phyloP scores from a whole-genome alignment of 352 stramenopile species.

The Paralagenidium karlingii region DNA sequence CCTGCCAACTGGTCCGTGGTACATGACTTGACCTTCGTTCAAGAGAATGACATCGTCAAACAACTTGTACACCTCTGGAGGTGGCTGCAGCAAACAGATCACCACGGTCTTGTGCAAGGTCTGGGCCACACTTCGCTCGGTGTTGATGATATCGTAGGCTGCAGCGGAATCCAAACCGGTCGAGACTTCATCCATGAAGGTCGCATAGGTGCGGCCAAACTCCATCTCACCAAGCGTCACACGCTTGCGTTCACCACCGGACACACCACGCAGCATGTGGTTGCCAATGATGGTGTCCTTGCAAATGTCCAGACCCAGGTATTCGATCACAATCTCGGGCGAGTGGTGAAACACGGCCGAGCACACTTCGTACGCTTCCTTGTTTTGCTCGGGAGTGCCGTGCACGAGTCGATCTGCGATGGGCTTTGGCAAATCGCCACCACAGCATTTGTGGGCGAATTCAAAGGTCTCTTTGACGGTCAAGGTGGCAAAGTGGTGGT shows the following conservation, averaged over 20 bases:
- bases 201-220: constrained; percentile 48
- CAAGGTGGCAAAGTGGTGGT: constrained; percentile 25
- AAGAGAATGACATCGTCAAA: constrained; percentile 47
- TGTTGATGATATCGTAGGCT: constrained; percentile 85
- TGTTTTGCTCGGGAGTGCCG: constrained; percentile 21
- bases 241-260: constrained; percentile 46
- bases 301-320: constrained; percentile 27
- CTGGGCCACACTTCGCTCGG: constrained; percentile 32
- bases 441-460: constrained; percentile 30
- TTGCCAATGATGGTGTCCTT: constrained; percentile 51
- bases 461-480: constrained; percentile 42
- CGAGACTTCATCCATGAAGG: constrained; percentile 83
- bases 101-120: constrained; percentile 29
- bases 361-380: constrained; percentile 18
- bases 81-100: constrained; percentile 39
- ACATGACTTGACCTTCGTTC: constrained; percentile 50
- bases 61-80: constrained; percentile 34
- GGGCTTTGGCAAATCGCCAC: constrained; percentile 17
- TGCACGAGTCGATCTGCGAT: constrained; percentile 23
- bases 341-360: constrained; percentile 21
- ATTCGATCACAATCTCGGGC: constrained; percentile 34
- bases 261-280: constrained; percentile 29
- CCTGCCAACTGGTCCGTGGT: constrained; percentile 25
- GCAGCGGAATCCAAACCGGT: constrained; percentile 85
- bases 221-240: constrained; percentile 78